Evolutionary conservation across 1,139 yeast genomes (phyloP), one percentile per base, ranked within the genome.

Genomic region (Hansenula anomala): DNA sequence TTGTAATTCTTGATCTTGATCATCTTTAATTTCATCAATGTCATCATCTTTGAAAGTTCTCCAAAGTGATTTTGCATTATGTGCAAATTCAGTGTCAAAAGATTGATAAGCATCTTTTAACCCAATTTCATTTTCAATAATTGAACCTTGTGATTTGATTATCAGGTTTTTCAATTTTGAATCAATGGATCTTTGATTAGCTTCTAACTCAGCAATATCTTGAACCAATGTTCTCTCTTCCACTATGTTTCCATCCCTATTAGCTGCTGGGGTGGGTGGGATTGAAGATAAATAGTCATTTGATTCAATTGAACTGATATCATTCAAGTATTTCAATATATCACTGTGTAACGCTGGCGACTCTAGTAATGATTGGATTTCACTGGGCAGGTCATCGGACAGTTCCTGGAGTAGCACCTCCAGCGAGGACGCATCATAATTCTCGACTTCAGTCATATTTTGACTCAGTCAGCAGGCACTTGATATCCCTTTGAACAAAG

Each of bases 181-280:
- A 39, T 70, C 77, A 15, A 67, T 44, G 0, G 51, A 40, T 18
- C 68, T 54, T 36, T 69, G 66, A 20, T 59, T 40, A 0, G 71
- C 67, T 40, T 71, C 76, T 6, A 71, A 47, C 43, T 73, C 78
- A 0, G 78, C 78, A 30, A 73, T 69, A 39, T 69, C 76, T 39
- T 63, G 69, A 0, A 64, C 61, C 15, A 67, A 35, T 0, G 56
- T 52, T 34, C 51, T 44, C 2, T 40, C 48, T 14, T 42, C 43
- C 3, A 28, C 42, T 12, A 20, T 36, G 6, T 6, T 12, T 1
- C 15, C n/a, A 2, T 20, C 28, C 10, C 34, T 37, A 33, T 44
- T 43, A 1, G 42, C 36, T 11, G 53, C 51, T 0, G 58, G 58
- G 0, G 49, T 49, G 2, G 58, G 56, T 1, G 58, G 55, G 11